Evolutionary conservation across 441 rosid genomes (phyloP).

Genomic region (Euphorbia celastroides): DNA sequence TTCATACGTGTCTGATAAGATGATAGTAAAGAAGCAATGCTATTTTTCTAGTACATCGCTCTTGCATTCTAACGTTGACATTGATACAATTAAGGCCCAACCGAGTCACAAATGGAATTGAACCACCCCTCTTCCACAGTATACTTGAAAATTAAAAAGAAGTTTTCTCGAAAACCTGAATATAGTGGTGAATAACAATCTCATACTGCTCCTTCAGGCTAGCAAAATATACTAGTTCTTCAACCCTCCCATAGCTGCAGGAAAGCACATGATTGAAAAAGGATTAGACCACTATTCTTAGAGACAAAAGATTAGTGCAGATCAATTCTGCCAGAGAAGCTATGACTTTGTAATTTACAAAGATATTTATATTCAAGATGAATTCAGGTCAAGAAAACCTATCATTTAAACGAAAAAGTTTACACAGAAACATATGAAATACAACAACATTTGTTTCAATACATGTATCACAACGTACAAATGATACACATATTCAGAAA

Average conservation of each 20-base stretch:
- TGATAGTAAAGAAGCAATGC: background rate
- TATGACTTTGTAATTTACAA: slow-evolving; percentile 6
- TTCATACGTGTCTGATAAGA: background rate
- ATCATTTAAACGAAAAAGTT: slow-evolving; percentile 7
- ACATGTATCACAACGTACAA: background rate
- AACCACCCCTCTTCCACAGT: background rate
- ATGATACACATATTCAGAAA: background rate
- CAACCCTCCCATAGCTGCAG: slow-evolving; percentile 95
- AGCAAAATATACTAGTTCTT: slow-evolving; percentile 95
- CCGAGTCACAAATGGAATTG: background rate
- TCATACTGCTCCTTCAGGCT: slow-evolving; percentile 91
- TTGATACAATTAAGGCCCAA: background rate
- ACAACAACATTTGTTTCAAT: background rate
- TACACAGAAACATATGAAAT: background rate
- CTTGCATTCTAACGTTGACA: background rate
- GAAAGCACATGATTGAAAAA: slow-evolving; percentile 14
- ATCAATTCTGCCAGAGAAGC: background rate
- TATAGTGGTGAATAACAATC: slow-evolving; percentile 84
- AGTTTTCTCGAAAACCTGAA: slow-evolving; percentile 54
- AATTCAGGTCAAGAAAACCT: slow-evolving; percentile 3
- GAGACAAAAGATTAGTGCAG: slow-evolving; percentile 8
- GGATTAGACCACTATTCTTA: slow-evolving; percentile 3
- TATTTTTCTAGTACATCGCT: background rate
- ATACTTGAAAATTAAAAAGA: background rate
- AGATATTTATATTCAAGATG: slow-evolving; percentile 8